Evolutionary conservation across 768 basidiomycete genomes (phyloP).

Genomic region (Suillus variegatus): DNA sequence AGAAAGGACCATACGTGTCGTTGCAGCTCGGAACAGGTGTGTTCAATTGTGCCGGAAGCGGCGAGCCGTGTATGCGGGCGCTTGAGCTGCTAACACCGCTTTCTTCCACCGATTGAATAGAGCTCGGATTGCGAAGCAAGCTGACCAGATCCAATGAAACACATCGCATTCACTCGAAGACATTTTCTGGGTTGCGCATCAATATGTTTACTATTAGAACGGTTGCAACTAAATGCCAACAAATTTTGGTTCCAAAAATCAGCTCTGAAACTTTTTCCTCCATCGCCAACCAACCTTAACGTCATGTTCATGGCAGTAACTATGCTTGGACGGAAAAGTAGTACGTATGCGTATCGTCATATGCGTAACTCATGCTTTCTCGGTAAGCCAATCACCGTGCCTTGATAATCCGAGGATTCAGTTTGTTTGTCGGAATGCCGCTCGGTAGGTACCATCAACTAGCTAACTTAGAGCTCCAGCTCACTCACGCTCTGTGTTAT

Average conservation of each 20-base stretch:
- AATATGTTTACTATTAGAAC: background rate
- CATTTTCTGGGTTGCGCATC: background rate
- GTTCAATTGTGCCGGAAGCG: constrained; percentile 12
- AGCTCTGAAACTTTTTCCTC: background rate
- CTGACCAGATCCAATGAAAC: background rate
- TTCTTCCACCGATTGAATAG: background rate
- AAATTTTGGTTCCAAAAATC: background rate
- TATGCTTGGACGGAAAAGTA: background rate
- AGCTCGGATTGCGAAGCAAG: background rate
- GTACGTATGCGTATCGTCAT: background rate
- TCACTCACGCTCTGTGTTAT: constrained; percentile 2
- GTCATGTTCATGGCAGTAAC: background rate
- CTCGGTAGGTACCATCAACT: background rate
- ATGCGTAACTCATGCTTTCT: background rate
- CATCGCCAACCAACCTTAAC: background rate
- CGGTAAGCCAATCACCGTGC: background rate
- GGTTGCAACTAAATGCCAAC: background rate
- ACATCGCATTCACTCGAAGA: background rate
- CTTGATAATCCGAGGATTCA: background rate
- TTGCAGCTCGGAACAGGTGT: constrained; percentile 54
- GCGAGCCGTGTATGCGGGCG: background rate
- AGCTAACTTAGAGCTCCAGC: background rate
- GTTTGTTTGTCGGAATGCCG: background rate
- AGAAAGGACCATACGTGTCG: constrained; percentile 54
- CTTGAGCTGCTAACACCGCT: background rate